These are phyloP conservation scores for Apiotrichum domesticum DNA, from an alignment of 1,284 basidiomycete species.

Conservation along the genomic window DNA sequence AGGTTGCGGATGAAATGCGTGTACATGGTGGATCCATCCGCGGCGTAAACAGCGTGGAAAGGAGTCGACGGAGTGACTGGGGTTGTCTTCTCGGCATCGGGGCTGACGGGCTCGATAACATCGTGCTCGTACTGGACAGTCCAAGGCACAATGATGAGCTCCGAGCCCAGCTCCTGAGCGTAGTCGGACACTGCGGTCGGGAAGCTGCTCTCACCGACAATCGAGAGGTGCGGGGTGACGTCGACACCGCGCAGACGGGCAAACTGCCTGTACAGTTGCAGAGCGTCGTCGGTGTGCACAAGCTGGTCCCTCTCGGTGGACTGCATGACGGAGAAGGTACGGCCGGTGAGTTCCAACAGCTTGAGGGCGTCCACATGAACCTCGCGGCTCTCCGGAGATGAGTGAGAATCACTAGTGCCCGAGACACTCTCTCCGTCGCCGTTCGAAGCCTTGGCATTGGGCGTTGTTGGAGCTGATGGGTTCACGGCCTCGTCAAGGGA, in stretches of 20 bases:
- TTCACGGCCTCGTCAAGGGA: constrained; percentile 14
- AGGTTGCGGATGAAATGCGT: constrained; percentile 74
- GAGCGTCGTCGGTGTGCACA: constrained; percentile 66
- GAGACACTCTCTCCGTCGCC: background rate
- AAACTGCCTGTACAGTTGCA: constrained; percentile 70
- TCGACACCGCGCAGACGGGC: constrained; percentile 65
- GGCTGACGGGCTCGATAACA: constrained; percentile 1
- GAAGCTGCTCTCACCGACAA: constrained; percentile 67
- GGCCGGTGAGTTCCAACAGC: constrained; percentile 76
- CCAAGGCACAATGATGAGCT: constrained; percentile 83
- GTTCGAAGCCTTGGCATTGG: constrained; percentile 1
- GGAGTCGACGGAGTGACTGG: constrained; percentile 37
- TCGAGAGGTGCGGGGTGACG: constrained; percentile 57
- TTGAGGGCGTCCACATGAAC: constrained; percentile 63
- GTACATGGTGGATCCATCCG: constrained; percentile 52
- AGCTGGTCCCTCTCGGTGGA: constrained; percentile 65
- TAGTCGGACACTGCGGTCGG: constrained; percentile 62
- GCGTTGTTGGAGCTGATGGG: constrained; percentile 29
- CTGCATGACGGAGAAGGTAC: constrained; percentile 78
- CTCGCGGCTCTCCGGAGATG: background rate
- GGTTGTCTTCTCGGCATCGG: constrained; percentile 49
- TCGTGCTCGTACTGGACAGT: constrained; percentile 36
- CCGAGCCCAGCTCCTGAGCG: constrained; percentile 55
- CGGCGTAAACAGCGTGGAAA: constrained; percentile 41
- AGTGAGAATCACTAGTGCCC: constrained; percentile 1